Conservation (phyloP, 2,329 filamentous ascomycete genomes). For the Lachnellula arida region DNA sequence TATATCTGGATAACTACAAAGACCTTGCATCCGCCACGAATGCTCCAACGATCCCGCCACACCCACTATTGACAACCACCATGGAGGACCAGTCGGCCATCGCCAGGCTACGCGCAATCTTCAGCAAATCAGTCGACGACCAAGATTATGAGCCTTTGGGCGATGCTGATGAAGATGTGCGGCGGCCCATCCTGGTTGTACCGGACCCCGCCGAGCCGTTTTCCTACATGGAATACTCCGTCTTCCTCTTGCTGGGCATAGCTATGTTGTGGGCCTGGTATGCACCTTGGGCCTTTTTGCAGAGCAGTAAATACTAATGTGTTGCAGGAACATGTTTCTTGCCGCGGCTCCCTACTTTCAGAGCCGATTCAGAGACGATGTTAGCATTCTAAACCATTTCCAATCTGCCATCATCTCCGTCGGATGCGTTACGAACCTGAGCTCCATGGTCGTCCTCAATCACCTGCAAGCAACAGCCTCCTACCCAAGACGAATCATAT, state of each 20-base stretch:
- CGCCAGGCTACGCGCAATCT: conserved; percentile 23
- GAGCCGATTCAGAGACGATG: conserved; percentile 65
- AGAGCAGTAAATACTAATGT: conserved; percentile 4
- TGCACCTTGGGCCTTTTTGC: conserved; percentile 29
- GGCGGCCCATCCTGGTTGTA: conserved; percentile 14
- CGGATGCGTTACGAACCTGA: conserved; percentile 78
- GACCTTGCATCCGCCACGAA: background rate
- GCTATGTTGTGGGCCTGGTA: conserved; percentile 99
- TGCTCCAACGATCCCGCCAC: conserved; percentile 8
- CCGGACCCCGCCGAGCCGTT: conserved; percentile 48
- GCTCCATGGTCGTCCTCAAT: conserved; percentile 69
- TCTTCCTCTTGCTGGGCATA: conserved; percentile 81
- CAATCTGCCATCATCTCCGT: conserved; percentile 86
- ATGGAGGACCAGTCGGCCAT: conserved; percentile 15
- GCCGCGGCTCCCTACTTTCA: conserved; percentile 93
- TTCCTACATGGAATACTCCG: conserved; percentile 79
- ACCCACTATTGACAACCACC: background rate
- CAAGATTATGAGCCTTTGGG: conserved; percentile 26
- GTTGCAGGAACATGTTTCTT: conserved; percentile 95
- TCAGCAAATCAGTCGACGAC: conserved; percentile 17
- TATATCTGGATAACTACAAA: background rate
- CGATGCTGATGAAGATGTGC: conserved; percentile 17
- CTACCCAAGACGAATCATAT: conserved; percentile 81
- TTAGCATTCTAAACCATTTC: conserved; percentile 74
- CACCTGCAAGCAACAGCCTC: conserved; percentile 77